Percentiles rank a stretch among this genome's conserved stretches.
Evolutionary conservation across 805 yeast genomes (phyloP).

Genomic region (Wickerhamiella australiensis): DNA sequence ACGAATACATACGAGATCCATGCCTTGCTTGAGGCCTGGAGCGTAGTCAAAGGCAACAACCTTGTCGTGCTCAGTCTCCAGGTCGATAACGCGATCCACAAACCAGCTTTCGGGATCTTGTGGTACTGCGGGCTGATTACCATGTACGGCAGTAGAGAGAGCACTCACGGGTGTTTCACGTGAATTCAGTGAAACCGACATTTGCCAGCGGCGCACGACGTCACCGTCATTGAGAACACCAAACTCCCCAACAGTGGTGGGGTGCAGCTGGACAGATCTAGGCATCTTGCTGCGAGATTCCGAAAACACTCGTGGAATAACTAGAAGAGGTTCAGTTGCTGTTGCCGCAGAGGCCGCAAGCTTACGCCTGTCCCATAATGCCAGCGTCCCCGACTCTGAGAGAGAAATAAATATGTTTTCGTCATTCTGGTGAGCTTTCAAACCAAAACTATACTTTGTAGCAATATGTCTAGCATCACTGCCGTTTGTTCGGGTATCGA

Average conservation of each 20-base stretch:
- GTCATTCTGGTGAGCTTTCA: conserved; percentile 58
- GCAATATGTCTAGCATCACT: conserved; percentile 49
- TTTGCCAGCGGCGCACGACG: conserved; percentile 65
- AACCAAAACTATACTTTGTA: conserved; percentile 56
- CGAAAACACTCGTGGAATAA: conserved; percentile 21
- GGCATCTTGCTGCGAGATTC: conserved; percentile 17
- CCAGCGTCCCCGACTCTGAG: conserved; percentile 73
- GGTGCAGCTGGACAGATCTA: conserved; percentile 32
- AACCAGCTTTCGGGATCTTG: conserved; percentile 44
- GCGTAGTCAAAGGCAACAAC: conserved; percentile 79
- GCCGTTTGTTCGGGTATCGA: conserved; percentile 45
- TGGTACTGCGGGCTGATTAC: conserved; percentile 5
- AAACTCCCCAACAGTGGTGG: conserved; percentile 55
- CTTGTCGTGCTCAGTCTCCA: conserved; percentile 62
- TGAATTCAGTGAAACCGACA: conserved; percentile 22
- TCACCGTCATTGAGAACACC: conserved; percentile 71
- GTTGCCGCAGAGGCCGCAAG: conserved; percentile 12
- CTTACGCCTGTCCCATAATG: conserved; percentile 41
- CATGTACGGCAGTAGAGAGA: conserved; percentile 14
- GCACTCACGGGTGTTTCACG: conserved; percentile 15
- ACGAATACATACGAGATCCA: conserved; percentile 73
- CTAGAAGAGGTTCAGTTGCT: conserved; percentile 18
- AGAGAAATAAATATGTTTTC: conserved; percentile 57
- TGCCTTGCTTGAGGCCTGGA: conserved; percentile 33
- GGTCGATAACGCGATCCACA: conserved; percentile 64